Evolutionary conservation across 192 early-diverging fungal genomes (phyloP), one percentile per base, ranked within the genome.

Genomic region (Coemansia sp.): DNA sequence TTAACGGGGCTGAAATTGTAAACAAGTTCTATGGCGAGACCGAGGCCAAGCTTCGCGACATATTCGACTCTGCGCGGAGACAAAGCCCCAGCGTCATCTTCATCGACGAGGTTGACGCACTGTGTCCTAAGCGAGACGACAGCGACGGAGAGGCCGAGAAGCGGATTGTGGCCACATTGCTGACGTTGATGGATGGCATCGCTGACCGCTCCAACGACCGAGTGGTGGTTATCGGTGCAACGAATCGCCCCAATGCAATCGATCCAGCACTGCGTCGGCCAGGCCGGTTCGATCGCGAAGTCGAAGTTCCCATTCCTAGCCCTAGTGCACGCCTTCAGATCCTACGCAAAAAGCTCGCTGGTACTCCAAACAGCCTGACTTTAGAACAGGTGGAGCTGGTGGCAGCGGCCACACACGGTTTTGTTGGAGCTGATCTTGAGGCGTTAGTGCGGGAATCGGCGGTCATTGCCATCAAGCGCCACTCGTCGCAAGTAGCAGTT

Each of bases 401-500:
- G 15, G 89, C 94, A 0, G 82, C 84, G 0, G 68, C 69, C 34
- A 87, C 92, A 0, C 98, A 99, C 70, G 98, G 98, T 0, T 99
- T 91, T 76, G 96, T 98, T 61, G 98, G 98, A n/a, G 98, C 98
- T 4, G 98, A 99, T 79, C 67, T 99, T 20, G 91, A 93, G 3
- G 91, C 92, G 6, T 84, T 97, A 3, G 85, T 87, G 58, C 85
- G 92, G 18, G 96, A 99, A 64, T 94, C 95, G 4, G 98, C 94
- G 5, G 64, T 98, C 12, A 84, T 86, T 45, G 86, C 89, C 16
- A 90, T 99, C 24, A 81, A 90, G 65, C 69, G 85, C 27, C 71
- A 65, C 16, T 49, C 20, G 20, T 20, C 9, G 18, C n/a, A 20
- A 49, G 45, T 2, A 49, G 45, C 2, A 1, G 45, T 10, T 20